Percentiles rank a stretch among this genome's conserved stretches.
Evolutionary conservation across 106 monocot species (phyloP).

Genomic region (Iris macrosiphon): DNA sequence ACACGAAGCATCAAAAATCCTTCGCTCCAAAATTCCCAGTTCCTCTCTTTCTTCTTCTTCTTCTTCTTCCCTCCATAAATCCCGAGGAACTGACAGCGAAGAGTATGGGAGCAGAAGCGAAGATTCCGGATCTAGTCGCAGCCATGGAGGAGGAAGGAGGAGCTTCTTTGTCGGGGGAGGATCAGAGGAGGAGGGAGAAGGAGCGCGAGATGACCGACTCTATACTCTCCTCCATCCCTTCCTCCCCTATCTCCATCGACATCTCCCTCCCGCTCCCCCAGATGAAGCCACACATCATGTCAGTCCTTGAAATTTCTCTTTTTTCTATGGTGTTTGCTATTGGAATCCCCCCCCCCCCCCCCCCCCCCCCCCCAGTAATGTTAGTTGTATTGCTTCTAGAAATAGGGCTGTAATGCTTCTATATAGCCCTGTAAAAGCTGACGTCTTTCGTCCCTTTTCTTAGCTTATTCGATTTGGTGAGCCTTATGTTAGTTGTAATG

Average conservation of each 20-base stretch:
- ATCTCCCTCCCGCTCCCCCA: conserved; percentile 50
- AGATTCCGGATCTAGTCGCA: conserved; percentile 2
- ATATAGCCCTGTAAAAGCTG: not conserved
- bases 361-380: no score
- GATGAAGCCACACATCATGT: conserved; percentile 62
- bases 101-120: conserved; percentile 18
- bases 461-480: no score
- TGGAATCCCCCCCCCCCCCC: not conserved
- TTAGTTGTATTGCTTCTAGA: not conserved
- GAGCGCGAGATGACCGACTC: conserved; percentile 1
- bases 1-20: no score
- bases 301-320: not conserved
- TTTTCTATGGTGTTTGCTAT: not conserved
- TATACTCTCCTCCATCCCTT: conserved; percentile 53
- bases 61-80: no score
- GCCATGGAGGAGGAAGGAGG: conserved; percentile 3
- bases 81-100: no score
- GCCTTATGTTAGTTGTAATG: no score
- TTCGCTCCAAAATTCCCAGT: no score
- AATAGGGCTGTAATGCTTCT: not conserved
- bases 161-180: not conserved
- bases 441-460: no score
- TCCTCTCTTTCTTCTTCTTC: no score
- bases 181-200: not conserved
- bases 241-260: conserved; percentile 59